Evolutionary conservation across 163 green algal species (phyloP).

Genomic region (Prototheca stagnorum): DNA sequence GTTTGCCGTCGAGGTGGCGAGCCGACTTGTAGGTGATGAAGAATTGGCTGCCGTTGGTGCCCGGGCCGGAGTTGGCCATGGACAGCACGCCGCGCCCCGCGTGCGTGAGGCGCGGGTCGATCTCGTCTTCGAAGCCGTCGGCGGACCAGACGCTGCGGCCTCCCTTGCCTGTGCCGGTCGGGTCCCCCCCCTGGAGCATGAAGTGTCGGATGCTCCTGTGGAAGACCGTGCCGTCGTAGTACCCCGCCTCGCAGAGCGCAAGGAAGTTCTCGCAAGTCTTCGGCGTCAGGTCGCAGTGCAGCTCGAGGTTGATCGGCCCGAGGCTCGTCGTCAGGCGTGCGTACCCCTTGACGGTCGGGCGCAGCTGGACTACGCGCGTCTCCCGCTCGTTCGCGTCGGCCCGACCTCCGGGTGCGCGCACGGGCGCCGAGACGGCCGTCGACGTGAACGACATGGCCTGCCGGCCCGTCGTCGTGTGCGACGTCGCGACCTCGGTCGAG

Average conservation of each 20-base stretch:
- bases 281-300: conserved; percentile 79
- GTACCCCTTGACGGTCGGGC: conserved; percentile 65
- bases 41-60: conserved; percentile 75
- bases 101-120: conserved; percentile 69
- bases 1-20: conserved; percentile 89
- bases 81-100: conserved; percentile 66
- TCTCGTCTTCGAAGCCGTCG: conserved; percentile 80
- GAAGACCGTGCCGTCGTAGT: conserved; percentile 79
- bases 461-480: conserved; percentile 33
- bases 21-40: conserved; percentile 91
- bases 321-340: conserved; percentile 57
- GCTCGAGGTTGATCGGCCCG: conserved; percentile 89
- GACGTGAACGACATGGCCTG: conserved; percentile 65
- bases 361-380: conserved; percentile 44
- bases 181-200: conserved; percentile 85
- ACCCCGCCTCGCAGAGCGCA: conserved; percentile 64
- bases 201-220: conserved; percentile 90
- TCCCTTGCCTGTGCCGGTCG: conserved; percentile 64
- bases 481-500: conserved; percentile 21
- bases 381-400: conserved; percentile 34
- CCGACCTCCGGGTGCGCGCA: no score
- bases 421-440: conserved; percentile 33
- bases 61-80: conserved; percentile 84
- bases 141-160: conserved; percentile 71
- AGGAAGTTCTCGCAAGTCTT: conserved; percentile 95